Base-by-base conservation (phyloP, 441 rosid genomes). In the Breynia disticha region DNA sequence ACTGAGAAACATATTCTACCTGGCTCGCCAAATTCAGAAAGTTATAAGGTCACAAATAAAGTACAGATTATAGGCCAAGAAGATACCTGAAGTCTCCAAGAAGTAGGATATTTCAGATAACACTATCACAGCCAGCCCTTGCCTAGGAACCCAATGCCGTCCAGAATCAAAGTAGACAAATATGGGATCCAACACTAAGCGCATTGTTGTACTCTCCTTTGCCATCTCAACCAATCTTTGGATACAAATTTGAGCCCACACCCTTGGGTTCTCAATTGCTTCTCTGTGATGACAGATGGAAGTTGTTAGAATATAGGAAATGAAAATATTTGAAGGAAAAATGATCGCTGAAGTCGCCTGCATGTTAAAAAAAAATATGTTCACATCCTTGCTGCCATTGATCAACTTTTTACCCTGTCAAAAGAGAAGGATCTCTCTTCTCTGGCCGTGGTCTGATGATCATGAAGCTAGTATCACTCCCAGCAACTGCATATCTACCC, bases 161-260 rank as follows among this genome's bases (percentile, higher is more conserved):
- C 82, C 75, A 58, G 77, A 76, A 70, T 90, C 91, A n/a, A 94
- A 94, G 68, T 85, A 85, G 16, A 70, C 51, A 57, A 94, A 80
- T 81, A 85, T 78, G 32, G 95, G 95, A 65, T 94, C 99, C 72
- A 94, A 58, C 41, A 94, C 75, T 55, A 57, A 67, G 60, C 99
- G 89, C 75, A 87, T 73, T 46, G 96, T 83, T 60, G 86, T 74
- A 54, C 86, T 83, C 76, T 94, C 99, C 70, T 85, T 81, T 55
- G 91, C 94, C 59, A 94, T 66, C 63, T 94, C 97, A 72, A 81
- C 90, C 86, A 90, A 67, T 72, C 86, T 80, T 69, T 90, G 99
- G 54, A 94, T 70, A 68, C 99, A 90, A 60, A 94, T 83, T 71
- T 72, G 96, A 54, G 97, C 88, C 99, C 97, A 94, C 48, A 85